A percentile compares a stretch with the other conserved stretches of the same genome.
phyloP scores from a whole-genome alignment of 2,329 filamentous ascomycete genomes.

The Fusarium xylarioides region DNA sequence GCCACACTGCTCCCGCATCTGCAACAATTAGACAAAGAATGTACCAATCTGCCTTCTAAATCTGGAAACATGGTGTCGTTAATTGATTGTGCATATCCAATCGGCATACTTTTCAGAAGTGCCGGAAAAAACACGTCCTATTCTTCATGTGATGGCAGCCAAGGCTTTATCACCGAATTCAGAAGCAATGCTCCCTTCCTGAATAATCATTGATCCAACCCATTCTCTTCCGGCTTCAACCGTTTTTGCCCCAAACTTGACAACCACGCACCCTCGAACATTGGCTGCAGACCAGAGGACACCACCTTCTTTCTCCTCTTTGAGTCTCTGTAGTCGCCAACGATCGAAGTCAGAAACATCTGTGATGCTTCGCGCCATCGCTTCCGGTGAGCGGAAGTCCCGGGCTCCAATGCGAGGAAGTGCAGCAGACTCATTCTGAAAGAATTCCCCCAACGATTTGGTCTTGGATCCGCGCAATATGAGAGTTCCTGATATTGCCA shows the following conservation, averaged over 20 bases:
- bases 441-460: conserved; percentile 73
- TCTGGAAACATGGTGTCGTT: not conserved
- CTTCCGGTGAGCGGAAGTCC: conserved; percentile 72
- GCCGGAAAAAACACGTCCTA: not conserved
- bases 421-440: conserved; percentile 79
- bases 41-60: not conserved
- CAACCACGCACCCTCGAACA: conserved; percentile 83
- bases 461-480: conserved; percentile 81
- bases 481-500: conserved; percentile 84
- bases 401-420: conserved; percentile 84
- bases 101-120: not conserved
- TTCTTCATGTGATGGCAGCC: not conserved
- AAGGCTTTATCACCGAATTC: conserved; percentile 70
- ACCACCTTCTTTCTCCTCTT: conserved; percentile 65
- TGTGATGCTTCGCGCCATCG: conserved; percentile 51
- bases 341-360: conserved; percentile 54
- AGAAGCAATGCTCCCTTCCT: conserved; percentile 75
- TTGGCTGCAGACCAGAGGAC: conserved; percentile 85
- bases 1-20: not conserved
- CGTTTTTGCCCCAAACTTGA: conserved; percentile 87
- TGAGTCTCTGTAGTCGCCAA: conserved; percentile 66
- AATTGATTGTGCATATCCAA: not conserved
- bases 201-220: conserved; percentile 77
- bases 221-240: conserved; percentile 85
- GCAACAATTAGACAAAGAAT: not conserved